These are phyloP conservation scores for Trypethelium eluteriae DNA, from an alignment of 495 filamentous ascomycete genomes.

Conservation along the genomic window DNA sequence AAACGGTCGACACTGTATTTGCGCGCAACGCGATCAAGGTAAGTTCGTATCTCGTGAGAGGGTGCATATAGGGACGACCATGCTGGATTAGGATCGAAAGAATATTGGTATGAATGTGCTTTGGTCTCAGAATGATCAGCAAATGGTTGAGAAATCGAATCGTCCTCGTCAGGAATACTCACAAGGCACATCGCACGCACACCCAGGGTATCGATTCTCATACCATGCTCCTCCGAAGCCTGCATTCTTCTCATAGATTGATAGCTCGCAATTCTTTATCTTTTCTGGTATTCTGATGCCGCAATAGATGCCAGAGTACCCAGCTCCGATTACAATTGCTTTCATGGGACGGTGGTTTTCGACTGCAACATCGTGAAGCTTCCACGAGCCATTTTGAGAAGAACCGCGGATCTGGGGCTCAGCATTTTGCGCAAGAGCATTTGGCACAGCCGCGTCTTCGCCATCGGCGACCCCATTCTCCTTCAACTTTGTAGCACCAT, in stretches of 20 bases:
- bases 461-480: not conserved
- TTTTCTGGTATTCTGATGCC: slow-evolving; percentile 54
- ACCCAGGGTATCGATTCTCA: slow-evolving; percentile 62
- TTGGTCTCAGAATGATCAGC: not conserved
- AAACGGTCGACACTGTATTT: slow-evolving; percentile 35
- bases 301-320: slow-evolving; percentile 54
- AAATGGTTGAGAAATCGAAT: not conserved
- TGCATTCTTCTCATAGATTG: slow-evolving; percentile 72
- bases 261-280: slow-evolving; percentile 37
- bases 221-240: slow-evolving; percentile 68
- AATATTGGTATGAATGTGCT: slow-evolving; percentile 30
- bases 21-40: slow-evolving; percentile 27
- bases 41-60: slow-evolving; percentile 32
- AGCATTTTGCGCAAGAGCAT: not conserved
- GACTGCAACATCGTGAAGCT: slow-evolving; percentile 36
- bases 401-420: slow-evolving; percentile 8
- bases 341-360: slow-evolving; percentile 50
- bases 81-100: slow-evolving; percentile 34
- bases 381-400: slow-evolving; percentile 14
- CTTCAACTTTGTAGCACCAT: slow-evolving; percentile 9
- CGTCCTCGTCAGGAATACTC: slow-evolving; percentile 19
- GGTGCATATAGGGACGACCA: slow-evolving; percentile 34
- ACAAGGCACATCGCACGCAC: slow-evolving; percentile 42
- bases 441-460: not conserved
- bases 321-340: slow-evolving; percentile 59